phyloP scores from a whole-genome alignment of 352 stramenopile genomes.

The Phytophthora lateralis region DNA sequence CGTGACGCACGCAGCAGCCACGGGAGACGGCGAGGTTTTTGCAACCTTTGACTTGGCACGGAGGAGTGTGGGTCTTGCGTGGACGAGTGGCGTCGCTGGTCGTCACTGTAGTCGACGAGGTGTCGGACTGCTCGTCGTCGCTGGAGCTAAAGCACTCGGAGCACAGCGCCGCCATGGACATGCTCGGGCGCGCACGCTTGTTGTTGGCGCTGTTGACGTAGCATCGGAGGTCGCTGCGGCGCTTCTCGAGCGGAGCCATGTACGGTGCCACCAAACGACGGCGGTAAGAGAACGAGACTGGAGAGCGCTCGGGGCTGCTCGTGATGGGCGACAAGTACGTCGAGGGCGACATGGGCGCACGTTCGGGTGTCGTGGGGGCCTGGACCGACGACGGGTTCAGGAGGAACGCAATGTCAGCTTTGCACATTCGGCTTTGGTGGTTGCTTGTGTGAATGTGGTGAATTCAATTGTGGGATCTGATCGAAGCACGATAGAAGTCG shows the following conservation, averaged over 20 bases:
- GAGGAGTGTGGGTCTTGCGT: conserved; percentile 42
- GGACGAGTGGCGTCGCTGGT: neutral
- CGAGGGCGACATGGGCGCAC: conserved; percentile 28
- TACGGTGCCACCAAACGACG: conserved; percentile 19
- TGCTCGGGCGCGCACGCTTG: conserved; percentile 10
- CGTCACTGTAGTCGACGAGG: conserved; percentile 3
- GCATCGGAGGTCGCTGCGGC: conserved; percentile 13
- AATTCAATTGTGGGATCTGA: neutral
- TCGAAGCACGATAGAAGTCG: neutral
- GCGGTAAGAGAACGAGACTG: conserved; percentile 13
- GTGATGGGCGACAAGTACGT: conserved; percentile 21
- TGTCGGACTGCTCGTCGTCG: conserved; percentile 25
- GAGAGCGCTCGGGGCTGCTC: conserved; percentile 24
- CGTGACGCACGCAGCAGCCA: conserved; percentile 54
- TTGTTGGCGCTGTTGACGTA: conserved; percentile 6
- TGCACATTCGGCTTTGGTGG: conserved; percentile 33
- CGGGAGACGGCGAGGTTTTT: conserved; percentile 50
- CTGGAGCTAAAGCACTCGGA: conserved; percentile 26
- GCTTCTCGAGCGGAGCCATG: conserved; percentile 40
- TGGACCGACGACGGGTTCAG: conserved; percentile 33
- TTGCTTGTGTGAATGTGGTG: conserved; percentile 3
- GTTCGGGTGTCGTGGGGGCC: conserved; percentile 13
- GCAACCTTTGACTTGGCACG: conserved; percentile 54
- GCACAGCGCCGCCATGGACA: conserved; percentile 33
- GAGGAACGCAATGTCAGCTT: conserved; percentile 51